Base-by-base conservation (phyloP, 169 alveolate genomes). In the Miamiensis avidus region DNA sequence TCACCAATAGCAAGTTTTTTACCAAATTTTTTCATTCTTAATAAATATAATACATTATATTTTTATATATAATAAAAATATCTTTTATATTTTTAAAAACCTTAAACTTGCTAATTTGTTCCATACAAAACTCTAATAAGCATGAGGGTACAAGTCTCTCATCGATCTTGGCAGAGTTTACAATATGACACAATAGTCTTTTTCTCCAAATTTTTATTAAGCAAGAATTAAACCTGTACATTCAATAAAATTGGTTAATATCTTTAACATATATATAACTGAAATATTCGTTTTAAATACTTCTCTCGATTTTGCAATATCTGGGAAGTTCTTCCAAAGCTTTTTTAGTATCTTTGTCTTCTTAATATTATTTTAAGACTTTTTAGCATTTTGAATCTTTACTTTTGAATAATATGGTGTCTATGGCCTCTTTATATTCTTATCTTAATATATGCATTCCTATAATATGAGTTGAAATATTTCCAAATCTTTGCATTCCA, bases 401-500 rank as follows among this genome's bases (percentile, higher is more conserved):
- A 11, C 20, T 11, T 49, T 20, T 20, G 20, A 11, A 49, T 11
- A 49, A 20, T 4, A 49, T 49, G 20, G 69, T 49, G 26, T 49
- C 69, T 11, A 49, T 11, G 69, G 69, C 89, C 82, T 74, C 83
- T 77, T 84, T 89, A 90, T 88, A 89, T 74, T 74, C 33, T 82
- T 29, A 76, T 34, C 78, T 84, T 78, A 82, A 49, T 81, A 77
- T 82, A 28, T 73, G 75, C 82, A 82, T 86, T 72, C 79, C 69
- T 85, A 76, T 77, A 32, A 65, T 76, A 83, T 73, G 76, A 85
- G 83, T 85, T 75, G 28, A 83, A 84, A 65, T 85, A 82, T 77
- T 89, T n/a, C 98, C 98, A 84, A 95, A 95, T 82, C 98, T 85
- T 87, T 95, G 91, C 95, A 94, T 88, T 27, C 98, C 98, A 89